Conservation (phyloP, 352 stramenopile species). For the Globisporangium orthogonon region DNA sequence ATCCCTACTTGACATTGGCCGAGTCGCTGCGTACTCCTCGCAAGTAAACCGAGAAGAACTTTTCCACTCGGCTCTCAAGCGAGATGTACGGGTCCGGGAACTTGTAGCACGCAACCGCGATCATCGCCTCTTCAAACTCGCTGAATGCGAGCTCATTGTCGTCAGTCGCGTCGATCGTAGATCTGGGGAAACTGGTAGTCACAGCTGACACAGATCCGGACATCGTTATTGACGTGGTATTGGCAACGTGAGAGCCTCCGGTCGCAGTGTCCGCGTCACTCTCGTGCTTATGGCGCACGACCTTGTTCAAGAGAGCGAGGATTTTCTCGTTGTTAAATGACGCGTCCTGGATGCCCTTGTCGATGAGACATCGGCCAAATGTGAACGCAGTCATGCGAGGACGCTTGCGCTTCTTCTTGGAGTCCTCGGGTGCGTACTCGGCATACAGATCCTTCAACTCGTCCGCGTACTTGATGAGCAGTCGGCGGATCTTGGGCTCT, state of each 20-base stretch:
- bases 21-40: slow-evolving; percentile 8
- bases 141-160: slow-evolving; percentile 49
- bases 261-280: background rate
- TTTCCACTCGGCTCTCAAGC: slow-evolving; percentile 68
- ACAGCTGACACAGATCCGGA: slow-evolving; percentile 3
- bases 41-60: slow-evolving; percentile 71
- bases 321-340: slow-evolving; percentile 58
- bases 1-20: background rate
- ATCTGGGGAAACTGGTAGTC: background rate
- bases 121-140: slow-evolving; percentile 63
- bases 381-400: slow-evolving; percentile 51
- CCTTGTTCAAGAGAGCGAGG: slow-evolving; percentile 45
- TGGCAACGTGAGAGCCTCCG: too few species aligned
- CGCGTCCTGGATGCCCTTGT: slow-evolving; percentile 54
- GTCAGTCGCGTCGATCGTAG: background rate
- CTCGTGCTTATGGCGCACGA: slow-evolving; percentile 29
- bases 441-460: slow-evolving; percentile 53
- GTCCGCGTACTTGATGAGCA: slow-evolving; percentile 58
- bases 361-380: slow-evolving; percentile 55
- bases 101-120: slow-evolving; percentile 70
- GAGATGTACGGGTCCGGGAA: slow-evolving; percentile 74
- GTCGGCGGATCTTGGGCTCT: slow-evolving; percentile 46
- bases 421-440: slow-evolving; percentile 42
- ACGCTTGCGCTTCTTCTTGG: slow-evolving; percentile 28
- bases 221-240: background rate